These are phyloP conservation scores for Linanthus parryae DNA, from an alignment of 148 eudicot species.

Conservation along the genomic window DNA sequence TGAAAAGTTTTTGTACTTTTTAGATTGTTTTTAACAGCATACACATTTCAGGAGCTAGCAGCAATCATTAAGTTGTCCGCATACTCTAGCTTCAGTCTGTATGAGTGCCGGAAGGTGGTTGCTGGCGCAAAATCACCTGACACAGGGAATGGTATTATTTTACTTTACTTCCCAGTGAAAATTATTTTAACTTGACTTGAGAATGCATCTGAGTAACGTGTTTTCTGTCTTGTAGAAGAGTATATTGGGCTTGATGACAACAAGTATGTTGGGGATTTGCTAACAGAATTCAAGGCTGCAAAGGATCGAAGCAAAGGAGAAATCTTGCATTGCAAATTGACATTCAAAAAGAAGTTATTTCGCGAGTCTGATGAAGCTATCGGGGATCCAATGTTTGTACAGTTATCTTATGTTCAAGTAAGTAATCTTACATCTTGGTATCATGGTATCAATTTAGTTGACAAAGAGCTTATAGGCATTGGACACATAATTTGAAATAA, in stretches of 20 bases:
- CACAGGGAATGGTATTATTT: conserved; percentile 69
- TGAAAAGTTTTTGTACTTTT: too few species aligned
- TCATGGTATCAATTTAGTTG: too few species aligned
- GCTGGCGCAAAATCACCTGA: conserved; percentile 81
- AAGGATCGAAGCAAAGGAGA: conserved; percentile 98
- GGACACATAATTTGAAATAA: too few species aligned
- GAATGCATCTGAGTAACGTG: background rate
- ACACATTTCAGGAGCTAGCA: conserved; percentile 77
- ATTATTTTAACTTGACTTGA: background rate
- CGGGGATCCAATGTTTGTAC: conserved; percentile 94
- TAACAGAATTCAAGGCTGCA: conserved; percentile 89
- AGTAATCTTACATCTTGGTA: too few species aligned
- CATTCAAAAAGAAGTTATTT: conserved; percentile 87
- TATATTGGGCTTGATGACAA: conserved; percentile 90
- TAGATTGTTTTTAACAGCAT: conserved; percentile 9
- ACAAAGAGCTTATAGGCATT: too few species aligned
- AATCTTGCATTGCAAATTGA: conserved; percentile 86
- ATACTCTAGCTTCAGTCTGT: conserved; percentile 87
- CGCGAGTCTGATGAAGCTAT: conserved; percentile 98
- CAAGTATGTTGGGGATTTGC: conserved; percentile 90
- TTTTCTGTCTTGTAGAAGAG: conserved; percentile 55
- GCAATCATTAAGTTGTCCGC: conserved; percentile 84
- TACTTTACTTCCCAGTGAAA: background rate
- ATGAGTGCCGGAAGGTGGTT: conserved; percentile 89
- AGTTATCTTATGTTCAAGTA: conserved; percentile 95